Percentiles rank a stretch among this genome's conserved stretches.
phyloP scores from a whole-genome alignment of 176 grass and related monocot species.

The Oryza coarctata region DNA sequence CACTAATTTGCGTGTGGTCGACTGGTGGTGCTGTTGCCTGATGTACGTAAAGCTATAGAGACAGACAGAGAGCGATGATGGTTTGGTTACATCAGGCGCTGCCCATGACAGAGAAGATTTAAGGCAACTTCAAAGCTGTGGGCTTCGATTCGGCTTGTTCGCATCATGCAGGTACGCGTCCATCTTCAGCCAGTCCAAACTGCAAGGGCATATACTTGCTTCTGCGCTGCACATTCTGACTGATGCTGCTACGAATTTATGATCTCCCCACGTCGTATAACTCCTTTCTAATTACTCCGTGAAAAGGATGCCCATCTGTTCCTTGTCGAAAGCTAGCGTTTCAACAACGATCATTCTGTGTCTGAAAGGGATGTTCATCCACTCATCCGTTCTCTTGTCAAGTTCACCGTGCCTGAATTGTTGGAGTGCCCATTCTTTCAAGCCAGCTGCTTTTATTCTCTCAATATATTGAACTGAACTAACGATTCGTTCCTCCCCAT shows the following conservation, averaged over 20 bases:
- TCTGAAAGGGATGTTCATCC: slow-evolving; percentile 6
- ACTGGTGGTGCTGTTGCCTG: background rate
- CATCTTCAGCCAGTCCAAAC: background rate
- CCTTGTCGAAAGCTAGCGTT: background rate
- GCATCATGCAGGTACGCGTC: background rate
- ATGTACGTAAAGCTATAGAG: background rate
- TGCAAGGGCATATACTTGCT: background rate
- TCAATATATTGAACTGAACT: background rate
- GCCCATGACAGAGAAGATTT: background rate
- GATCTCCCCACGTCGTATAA: background rate
- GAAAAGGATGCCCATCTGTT: slow-evolving; percentile 2
- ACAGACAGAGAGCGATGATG: background rate
- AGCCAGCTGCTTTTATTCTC: background rate
- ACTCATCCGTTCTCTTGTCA: background rate
- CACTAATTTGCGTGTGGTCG: background rate
- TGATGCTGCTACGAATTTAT: background rate
- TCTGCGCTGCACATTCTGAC: background rate
- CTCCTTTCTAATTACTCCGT: background rate
- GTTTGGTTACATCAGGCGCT: background rate
- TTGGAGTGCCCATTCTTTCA: background rate
- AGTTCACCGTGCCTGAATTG: slow-evolving; percentile 1
- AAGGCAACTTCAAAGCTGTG: background rate
- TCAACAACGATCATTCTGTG: background rate
- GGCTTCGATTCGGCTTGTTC: background rate
- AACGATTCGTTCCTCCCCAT: background rate